phyloP scores from a whole-genome alignment of 2,329 filamentous ascomycete genomes.

The Talaromyces marneffei region DNA sequence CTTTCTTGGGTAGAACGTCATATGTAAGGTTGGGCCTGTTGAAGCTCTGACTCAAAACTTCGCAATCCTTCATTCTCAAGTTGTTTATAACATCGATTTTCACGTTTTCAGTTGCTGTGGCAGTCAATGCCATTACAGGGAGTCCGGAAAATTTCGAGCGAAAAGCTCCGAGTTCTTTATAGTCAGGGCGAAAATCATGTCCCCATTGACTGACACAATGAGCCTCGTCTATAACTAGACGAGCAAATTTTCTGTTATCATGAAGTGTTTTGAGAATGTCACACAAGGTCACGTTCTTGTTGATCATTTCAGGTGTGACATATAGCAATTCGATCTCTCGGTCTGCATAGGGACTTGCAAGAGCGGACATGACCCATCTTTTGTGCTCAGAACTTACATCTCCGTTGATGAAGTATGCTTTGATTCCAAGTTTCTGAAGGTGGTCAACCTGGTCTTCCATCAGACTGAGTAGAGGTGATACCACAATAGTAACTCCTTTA shows the following conservation, averaged over 20 bases:
- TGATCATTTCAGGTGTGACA: slow-evolving; percentile 95
- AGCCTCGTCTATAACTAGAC: slow-evolving; percentile 96
- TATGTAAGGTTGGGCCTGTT: slow-evolving; percentile 94
- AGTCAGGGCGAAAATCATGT: slow-evolving; percentile 94
- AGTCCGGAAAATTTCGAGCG: slow-evolving; percentile 68
- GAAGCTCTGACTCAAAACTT: slow-evolving; percentile 86
- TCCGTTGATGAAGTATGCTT: slow-evolving; percentile 75
- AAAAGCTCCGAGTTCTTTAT: slow-evolving; percentile 76
- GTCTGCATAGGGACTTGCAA: slow-evolving; percentile 62
- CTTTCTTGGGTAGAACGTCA: slow-evolving; percentile 68
- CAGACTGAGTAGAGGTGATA: slow-evolving; percentile 89
- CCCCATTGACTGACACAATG: slow-evolving; percentile 99
- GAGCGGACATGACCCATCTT: slow-evolving; percentile 57
- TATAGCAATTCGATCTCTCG: slow-evolving; percentile 81
- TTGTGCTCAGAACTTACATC: slow-evolving; percentile 62
- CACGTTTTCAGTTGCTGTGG: slow-evolving; percentile 89
- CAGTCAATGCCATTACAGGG: slow-evolving; percentile 90
- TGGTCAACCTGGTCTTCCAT: slow-evolving; percentile 97
- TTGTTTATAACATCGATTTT: slow-evolving; percentile 88
- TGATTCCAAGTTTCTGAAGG: slow-evolving; percentile 66
- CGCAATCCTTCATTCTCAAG: slow-evolving; percentile 71
- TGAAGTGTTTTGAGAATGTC: slow-evolving; percentile 64
- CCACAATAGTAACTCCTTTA: slow-evolving; percentile 77
- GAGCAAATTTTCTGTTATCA: slow-evolving; percentile 65
- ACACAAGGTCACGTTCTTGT: slow-evolving; percentile 66